Base-by-base conservation (phyloP, 768 basidiomycete genomes). In the Kwoniella bestiolae region DNA sequence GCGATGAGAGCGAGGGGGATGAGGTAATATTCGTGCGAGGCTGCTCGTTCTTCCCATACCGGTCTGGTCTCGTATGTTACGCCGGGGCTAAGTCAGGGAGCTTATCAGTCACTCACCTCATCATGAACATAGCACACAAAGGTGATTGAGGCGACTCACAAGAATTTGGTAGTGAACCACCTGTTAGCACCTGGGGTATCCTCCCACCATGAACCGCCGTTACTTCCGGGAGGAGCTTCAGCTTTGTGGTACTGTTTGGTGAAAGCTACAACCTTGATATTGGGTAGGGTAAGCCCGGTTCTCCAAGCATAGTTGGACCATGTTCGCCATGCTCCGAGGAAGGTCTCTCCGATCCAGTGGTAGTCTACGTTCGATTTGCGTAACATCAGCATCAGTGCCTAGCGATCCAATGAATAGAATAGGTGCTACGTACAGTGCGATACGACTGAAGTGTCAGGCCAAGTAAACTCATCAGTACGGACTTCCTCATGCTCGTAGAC, bases 341-440 rank as follows among this genome's bases (percentile, higher is more conserved):
- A 76, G 9, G 59, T 69, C 52, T 76, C 74, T 5, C 74, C 74
- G 56, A 76, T 69, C 63, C 68, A 69, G 52, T 76, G 74, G 46
- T 76, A 73, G 57, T 65, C 73, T 75, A 45, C n/a, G n/a, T n/a
- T n/a, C n/a, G n/a, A n/a, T n/a, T n/a, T 21, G 25, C 46, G 44
- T 26, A 9, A n/a, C 9, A 28, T 41, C 11, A 46, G 35, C 14
- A n/a, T 56, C 64, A 18, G 21, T 23, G 16, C 47, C n/a, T n/a
- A n/a, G n/a, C n/a, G n/a, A n/a, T n/a, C n/a, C n/a, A n/a, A n/a
- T n/a, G n/a, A n/a, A n/a, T n/a, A n/a, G 14, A 53, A 21, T n/a
- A 53, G 41, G 3, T 18, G n/a, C n/a, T n/a, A 67, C 68, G 55
- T 26, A 73, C 69, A 70, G 45, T 70, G 71, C 18, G 63, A 66